Base-by-base conservation (phyloP, 2,329 filamentous ascomycete genomes). In the Fusarium burgessii region DNA sequence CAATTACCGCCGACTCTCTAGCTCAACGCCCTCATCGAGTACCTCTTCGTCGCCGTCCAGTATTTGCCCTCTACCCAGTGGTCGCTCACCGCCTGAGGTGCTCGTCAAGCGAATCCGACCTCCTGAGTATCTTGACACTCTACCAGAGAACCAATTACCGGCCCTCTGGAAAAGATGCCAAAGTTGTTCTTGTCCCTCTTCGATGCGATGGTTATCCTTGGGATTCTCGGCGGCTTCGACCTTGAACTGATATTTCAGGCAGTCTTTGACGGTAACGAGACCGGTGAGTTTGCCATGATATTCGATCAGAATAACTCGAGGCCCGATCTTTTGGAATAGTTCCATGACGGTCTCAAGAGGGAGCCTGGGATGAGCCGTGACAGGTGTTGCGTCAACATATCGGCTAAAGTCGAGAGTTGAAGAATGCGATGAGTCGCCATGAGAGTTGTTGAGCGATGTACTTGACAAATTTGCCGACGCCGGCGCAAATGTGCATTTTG, bases 321-420 rank as follows among this genome's bases (percentile, higher is more conserved):
- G 96, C 0, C 96, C 96, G 79, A 99, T 97, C 83, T 98, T 99
- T 80, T 95, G 95, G 85, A 99, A 99, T 14, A 99, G 86, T 78
- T 99, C 96, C 94, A 99, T 98, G 35, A 97, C 95, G 0, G 96
- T 99, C 82, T 99, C 96, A 0, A 99, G 89, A 0, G 95, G 93
- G 2, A 98, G 89, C 3, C 94, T 90, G 1, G 96, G 96, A 77
- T 99, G 96, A 2, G 95, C 95, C 0, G 94, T 93, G 4, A 99
- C 89, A 0, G 96, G 96, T 0, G 95, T 97, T 12, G 91, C 87
- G 78, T 99, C 95, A 56, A 97, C 91, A 77, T 95, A 98, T 50
- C 92, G 90, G 74, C 91, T 92, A 73, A 99, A 93, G 78, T 98
- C 93, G 36, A 98, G 80, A 2, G 83, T 86, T 10, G 87, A 85